phyloP scores from a whole-genome alignment of 2,329 filamentous ascomycete species.

The Colletotrichum karsti region DNA sequence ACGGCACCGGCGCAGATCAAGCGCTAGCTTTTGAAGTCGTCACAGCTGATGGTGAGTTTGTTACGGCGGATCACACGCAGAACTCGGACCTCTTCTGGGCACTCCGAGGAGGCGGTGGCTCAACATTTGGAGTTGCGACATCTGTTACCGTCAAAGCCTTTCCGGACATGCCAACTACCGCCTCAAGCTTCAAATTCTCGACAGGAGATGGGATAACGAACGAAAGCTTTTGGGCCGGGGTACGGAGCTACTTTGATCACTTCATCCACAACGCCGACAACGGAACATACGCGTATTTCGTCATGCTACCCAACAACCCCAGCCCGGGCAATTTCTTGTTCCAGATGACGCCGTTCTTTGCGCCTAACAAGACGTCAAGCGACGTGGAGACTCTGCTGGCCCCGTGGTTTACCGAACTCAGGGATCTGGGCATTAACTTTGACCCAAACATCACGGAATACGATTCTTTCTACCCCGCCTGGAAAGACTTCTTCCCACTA shows the following conservation, averaged over 20 bases:
- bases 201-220: constrained; percentile 12
- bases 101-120: constrained; percentile 63
- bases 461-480: constrained; percentile 20
- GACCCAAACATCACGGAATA: constrained; percentile 16
- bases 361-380: constrained; percentile 19
- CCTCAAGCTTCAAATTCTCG: constrained; percentile 4
- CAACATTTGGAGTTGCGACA: constrained; percentile 6
- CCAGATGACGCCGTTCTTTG: constrained; percentile 25
- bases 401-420: constrained; percentile 13
- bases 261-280: constrained; percentile 13
- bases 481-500: constrained; percentile 3
- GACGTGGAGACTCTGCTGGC: neutral
- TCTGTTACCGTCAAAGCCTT: constrained; percentile 18
- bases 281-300: constrained; percentile 7
- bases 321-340: constrained; percentile 9
- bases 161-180: neutral
- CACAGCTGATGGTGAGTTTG: constrained; percentile 54
- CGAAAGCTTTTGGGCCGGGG: constrained; percentile 9
- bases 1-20: constrained; percentile 68
- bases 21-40: constrained; percentile 64
- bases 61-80: constrained; percentile 53
- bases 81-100: constrained; percentile 72
- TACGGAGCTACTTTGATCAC: constrained; percentile 15
- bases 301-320: constrained; percentile 7
- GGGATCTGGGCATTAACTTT: neutral